phyloP scores from a whole-genome alignment of 1,284 basidiomycete genomes.

The Rhodotorula mucilaginosa region DNA sequence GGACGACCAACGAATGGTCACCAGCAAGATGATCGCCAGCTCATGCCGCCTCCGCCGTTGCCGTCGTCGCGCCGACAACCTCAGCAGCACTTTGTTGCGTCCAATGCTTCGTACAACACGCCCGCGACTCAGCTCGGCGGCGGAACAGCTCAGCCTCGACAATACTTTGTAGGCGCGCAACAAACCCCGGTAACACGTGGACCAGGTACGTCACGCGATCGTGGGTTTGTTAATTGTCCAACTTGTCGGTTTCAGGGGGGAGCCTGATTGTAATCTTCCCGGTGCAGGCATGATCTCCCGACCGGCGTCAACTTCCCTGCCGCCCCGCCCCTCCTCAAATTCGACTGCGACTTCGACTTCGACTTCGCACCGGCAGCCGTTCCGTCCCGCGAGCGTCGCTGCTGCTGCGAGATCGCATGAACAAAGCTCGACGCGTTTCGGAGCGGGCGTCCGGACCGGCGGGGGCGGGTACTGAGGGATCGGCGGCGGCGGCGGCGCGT shows the following conservation, averaged over 20 bases:
- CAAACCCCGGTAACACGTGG: too few species aligned
- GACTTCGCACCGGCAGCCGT: neutral
- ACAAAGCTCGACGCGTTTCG: neutral
- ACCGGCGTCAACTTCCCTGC: neutral
- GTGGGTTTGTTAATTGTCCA: too few species aligned
- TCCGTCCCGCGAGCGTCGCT: constrained; percentile 4
- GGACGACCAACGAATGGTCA: neutral
- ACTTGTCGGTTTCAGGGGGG: too few species aligned
- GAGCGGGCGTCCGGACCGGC: too few species aligned
- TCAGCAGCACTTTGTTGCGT: neutral
- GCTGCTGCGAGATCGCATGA: neutral
- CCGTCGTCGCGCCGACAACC: neutral
- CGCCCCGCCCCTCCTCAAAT: neutral
- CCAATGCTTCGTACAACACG: neutral
- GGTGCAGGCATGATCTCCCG: too few species aligned
- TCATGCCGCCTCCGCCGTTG: constrained; percentile 13
- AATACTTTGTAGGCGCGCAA: too few species aligned
- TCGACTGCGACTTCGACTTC: too few species aligned
- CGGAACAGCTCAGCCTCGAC: neutral
- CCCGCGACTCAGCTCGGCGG: neutral
- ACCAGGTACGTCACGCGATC: neutral
- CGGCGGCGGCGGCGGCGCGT: too few species aligned
- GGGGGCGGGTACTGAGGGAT: too few species aligned
- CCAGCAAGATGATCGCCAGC: neutral
- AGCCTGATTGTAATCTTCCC: too few species aligned